Percentiles rank a stretch among this genome's conserved stretches.
These are phyloP conservation scores for Candida sphagnicola DNA, from an alignment of 805 yeast genomes.

Conservation along the genomic window DNA sequence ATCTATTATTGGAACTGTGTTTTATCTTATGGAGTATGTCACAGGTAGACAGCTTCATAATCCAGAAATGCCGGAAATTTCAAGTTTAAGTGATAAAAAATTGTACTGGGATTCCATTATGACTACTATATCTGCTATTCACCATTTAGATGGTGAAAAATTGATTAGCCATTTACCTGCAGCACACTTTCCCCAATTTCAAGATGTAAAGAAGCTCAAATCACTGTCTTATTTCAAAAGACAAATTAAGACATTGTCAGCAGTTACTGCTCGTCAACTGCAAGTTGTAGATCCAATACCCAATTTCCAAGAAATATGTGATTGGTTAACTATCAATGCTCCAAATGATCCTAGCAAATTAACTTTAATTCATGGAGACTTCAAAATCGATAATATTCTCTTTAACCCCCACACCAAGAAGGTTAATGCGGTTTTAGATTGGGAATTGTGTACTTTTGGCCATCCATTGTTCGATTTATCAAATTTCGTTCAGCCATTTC, in stretches of 20 bases:
- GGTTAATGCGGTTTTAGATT: slow-evolving; percentile 56
- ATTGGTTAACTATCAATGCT: slow-evolving; percentile 39
- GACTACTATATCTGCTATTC: slow-evolving; percentile 46
- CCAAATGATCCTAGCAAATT: slow-evolving; percentile 46
- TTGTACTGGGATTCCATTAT: slow-evolving; percentile 47
- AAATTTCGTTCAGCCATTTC: slow-evolving; percentile 53
- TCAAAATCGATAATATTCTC: slow-evolving; percentile 61
- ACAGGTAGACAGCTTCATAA: slow-evolving; percentile 54
- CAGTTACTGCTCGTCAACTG: slow-evolving; percentile 37
- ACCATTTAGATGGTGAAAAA: slow-evolving; percentile 42
- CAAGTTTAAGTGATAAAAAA: slow-evolving; percentile 15
- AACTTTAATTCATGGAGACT: slow-evolving; percentile 59
- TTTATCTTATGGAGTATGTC: slow-evolving; percentile 58
- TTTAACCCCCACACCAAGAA: slow-evolving; percentile 49
- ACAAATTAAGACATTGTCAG: slow-evolving; percentile 45
- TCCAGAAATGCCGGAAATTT: slow-evolving; percentile 42
- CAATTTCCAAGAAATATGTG: slow-evolving; percentile 35
- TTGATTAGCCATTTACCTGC: slow-evolving; percentile 43
- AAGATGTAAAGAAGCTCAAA: slow-evolving; percentile 13
- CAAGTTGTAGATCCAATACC: slow-evolving; percentile 46
- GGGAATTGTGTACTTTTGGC: slow-evolving; percentile 66
- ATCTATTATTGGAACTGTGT: slow-evolving; percentile 48
- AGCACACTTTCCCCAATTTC: slow-evolving; percentile 42
- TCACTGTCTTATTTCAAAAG: slow-evolving; percentile 45
- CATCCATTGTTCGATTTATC: slow-evolving; percentile 62